Base-by-base conservation (phyloP, 208 protist genomes). In the Wallacemonas collosoma region DNA sequence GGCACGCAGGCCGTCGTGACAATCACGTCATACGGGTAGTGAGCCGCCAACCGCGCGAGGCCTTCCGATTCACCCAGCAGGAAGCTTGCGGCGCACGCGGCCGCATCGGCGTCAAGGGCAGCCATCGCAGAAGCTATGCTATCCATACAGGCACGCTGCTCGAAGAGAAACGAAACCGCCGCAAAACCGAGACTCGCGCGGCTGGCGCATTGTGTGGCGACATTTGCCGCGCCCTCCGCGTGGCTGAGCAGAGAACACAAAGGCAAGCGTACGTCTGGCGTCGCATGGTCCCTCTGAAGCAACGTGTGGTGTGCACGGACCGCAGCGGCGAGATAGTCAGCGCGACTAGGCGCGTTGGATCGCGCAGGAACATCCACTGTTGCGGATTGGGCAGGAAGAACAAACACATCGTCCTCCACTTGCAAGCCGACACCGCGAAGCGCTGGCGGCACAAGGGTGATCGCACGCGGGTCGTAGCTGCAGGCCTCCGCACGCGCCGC, bases 321-420 rank as follows among this genome's bases (percentile, higher is more conserved):
- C 1, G 66, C 68, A 7, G 54, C 60, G 3, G 60, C 26, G 26
- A 79, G 63, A 45, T 68, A 79, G 5, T 57, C 68, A 3, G 12
- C 68, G 2, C 74, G 67, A 5, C 45, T 38, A 3, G 64, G 64
- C 45, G 62, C 41, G 9, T 7, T 43, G 36, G 56, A 40, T 62
- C 9, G 56, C 56, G 1, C 60, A 26, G 12, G 5, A 11, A 7
- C 26, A 1, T 67, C 44, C 43, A 6, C 62, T 36, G n/a, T 12
- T 17, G 38, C 60, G 40, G 35, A 9, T 17, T 53, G 0, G 40
- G 64, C 8, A 11, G 86, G 86, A 8, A 91, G 70, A 14, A 91
- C 51, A 5, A 91, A 74, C 17, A 88, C 77, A 47, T 88, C 82
- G 69, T 91, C 86, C 64, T 91, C 86, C 11, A 91, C 56, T 48